These are phyloP conservation scores for Eucalyptus shirleyi DNA, from an alignment of 345 rosid species.

Conservation along the genomic window DNA sequence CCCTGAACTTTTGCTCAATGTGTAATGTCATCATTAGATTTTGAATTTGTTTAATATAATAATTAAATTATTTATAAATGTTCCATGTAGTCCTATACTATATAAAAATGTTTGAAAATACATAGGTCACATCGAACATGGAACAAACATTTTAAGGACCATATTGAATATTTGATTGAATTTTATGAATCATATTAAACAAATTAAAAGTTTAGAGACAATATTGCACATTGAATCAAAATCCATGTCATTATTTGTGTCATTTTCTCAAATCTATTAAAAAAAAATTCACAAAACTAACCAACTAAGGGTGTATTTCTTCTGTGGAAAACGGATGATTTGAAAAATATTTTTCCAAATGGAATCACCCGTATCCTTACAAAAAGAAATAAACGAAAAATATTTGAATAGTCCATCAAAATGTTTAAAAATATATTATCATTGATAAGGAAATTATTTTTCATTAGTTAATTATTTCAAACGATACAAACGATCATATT, in stretches of 20 bases:
- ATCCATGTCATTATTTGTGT: not conserved
- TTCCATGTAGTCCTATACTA: not conserved
- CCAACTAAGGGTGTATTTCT: not conserved
- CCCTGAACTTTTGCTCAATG: rapidly evolving
- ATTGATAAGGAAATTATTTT: not conserved
- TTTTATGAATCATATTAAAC: not conserved
- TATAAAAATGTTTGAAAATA: not conserved
- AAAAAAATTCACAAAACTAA: not conserved
- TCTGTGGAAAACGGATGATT: not conserved
- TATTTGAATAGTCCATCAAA: not conserved
- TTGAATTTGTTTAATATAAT: not conserved
- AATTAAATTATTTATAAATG: not conserved
- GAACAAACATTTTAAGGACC: too few species aligned
- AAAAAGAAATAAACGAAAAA: not conserved
- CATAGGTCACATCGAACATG: not conserved
- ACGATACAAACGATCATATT: rapidly evolving
- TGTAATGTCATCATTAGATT: not conserved
- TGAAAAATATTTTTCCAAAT: not conserved
- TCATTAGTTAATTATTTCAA: not conserved
- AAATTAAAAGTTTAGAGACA: not conserved
- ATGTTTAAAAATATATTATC: not conserved
- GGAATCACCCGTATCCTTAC: not conserved
- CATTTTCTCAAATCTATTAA: not conserved
- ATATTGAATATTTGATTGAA: not conserved
- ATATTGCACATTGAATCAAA: not conserved